Base-by-base conservation (phyloP, 2,329 filamentous ascomycete species). In the Macrophomina phaseolina region DNA sequence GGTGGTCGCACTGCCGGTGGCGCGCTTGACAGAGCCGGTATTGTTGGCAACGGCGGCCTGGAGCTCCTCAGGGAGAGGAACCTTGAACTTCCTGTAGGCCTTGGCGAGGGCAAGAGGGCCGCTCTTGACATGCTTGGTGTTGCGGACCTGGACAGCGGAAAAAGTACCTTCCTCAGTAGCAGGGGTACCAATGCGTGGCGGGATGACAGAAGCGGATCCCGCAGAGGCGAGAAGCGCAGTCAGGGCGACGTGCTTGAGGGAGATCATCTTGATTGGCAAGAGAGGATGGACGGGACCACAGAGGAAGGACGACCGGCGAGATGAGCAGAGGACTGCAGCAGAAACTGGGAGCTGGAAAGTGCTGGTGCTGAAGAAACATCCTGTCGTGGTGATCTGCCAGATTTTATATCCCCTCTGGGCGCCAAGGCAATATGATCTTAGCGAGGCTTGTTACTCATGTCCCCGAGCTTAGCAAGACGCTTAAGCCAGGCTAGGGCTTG, bases 11-110 rank as follows among this genome's bases (percentile, higher is more conserved):
- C 70, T 67, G 42, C 73, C 76, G 23, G 74, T 73, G 42, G 69
- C 34, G 11, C 62, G 62, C 67, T 51, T 70, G 58, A 34, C 18
- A 64, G n/a, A 73, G 70, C 61, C 73, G 75, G 23, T 71, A 67
- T 8, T 12, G 36, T 69, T 71, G 61, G 52, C 67, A 40, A 70
- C 34, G 12, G 76, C 77, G 56, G 69, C 68, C 60, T 73, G 67
- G 11, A 78, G 67, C 64, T 71, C 66, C 46, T 69, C 66, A 40
- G 77, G 73, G 9, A 78, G 73, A 45, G 64, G 45, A 67, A 76
- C 74, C 67, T 73, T 71, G 67, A 72, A 75, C 73, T 82, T 83
- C 68, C 74, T 70, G 67, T 81, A 78, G 1, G 78, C 77, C 75
- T 80, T 81, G 65, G 76, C 73, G 63, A 79, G 74, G 40, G 75